A percentile compares a stretch with the other conserved stretches of the same genome.
These are phyloP conservation scores for Tetrapisispora pingtungensis DNA, from an alignment of 805 yeast species.

Conservation along the genomic window DNA sequence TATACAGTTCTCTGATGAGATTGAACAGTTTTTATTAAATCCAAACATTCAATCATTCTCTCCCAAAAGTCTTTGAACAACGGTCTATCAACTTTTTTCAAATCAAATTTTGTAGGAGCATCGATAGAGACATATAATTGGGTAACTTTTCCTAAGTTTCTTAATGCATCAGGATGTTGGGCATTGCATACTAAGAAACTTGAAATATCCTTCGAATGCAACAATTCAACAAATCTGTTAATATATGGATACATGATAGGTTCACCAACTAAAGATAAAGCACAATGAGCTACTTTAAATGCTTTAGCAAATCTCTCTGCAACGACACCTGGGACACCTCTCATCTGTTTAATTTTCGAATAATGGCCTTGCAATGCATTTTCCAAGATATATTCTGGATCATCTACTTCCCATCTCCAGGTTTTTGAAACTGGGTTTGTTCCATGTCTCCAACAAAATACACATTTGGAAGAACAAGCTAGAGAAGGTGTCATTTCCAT, in stretches of 20 bases:
- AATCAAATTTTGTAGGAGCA: constrained; percentile 76
- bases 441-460: constrained; percentile 96
- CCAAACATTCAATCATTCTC: constrained; percentile 68
- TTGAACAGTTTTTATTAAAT: constrained; percentile 63
- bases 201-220: constrained; percentile 72
- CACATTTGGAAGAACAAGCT: constrained; percentile 92
- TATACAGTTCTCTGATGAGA: constrained; percentile 82
- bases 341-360: constrained; percentile 83
- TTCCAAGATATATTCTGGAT: constrained; percentile 70
- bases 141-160: constrained; percentile 62
- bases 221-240: constrained; percentile 69
- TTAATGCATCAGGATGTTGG: constrained; percentile 83
- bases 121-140: constrained; percentile 89
- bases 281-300: constrained; percentile 81
- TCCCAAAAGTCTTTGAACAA: constrained; percentile 90
- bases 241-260: constrained; percentile 91
- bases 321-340: constrained; percentile 92
- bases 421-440: constrained; percentile 93
- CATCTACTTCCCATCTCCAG: constrained; percentile 95
- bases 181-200: constrained; percentile 91
- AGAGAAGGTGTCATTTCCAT: constrained; percentile 94
- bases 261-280: constrained; percentile 86
- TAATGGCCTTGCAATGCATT: constrained; percentile 89
- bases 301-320: constrained; percentile 88
- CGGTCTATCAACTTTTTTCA: constrained; percentile 81